phyloP scores from a whole-genome alignment of 2,329 filamentous ascomycete genomes.

The Paraconiothyrium sp. region DNA sequence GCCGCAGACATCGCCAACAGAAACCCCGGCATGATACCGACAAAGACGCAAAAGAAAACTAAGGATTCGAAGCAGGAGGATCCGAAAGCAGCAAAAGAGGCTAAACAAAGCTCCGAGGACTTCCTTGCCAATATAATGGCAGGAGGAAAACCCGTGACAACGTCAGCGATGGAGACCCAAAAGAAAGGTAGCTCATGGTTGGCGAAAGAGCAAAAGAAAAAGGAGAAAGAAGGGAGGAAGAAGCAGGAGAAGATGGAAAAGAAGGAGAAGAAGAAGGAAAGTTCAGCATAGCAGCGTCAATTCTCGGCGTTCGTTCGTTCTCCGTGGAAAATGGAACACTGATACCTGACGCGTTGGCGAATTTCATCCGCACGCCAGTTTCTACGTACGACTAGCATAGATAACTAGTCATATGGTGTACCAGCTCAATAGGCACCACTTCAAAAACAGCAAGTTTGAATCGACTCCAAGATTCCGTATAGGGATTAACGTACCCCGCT shows the following conservation, averaged over 20 bases:
- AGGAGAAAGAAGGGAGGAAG: conserved; percentile 20
- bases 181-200: conserved; percentile 12
- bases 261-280: neutral
- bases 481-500: neutral
- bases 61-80: neutral
- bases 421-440: neutral
- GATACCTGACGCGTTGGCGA: neutral
- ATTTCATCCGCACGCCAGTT: neutral
- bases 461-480: neutral
- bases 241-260: conserved; percentile 8
- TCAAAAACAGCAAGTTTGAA: neutral
- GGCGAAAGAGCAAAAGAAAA: conserved; percentile 20
- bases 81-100: neutral
- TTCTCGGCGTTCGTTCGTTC: too few species aligned
- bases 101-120: neutral
- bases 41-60: neutral
- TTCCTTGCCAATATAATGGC: conserved; percentile 4
- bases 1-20: neutral
- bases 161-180: neutral
- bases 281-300: neutral
- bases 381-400: neutral
- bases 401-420: neutral
- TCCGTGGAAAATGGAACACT: neutral
- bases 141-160: neutral
- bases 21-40: neutral